These are phyloP conservation scores for Xerophyta viscosa DNA, from an alignment of 106 monocot genomes.

Conservation along the genomic window DNA sequence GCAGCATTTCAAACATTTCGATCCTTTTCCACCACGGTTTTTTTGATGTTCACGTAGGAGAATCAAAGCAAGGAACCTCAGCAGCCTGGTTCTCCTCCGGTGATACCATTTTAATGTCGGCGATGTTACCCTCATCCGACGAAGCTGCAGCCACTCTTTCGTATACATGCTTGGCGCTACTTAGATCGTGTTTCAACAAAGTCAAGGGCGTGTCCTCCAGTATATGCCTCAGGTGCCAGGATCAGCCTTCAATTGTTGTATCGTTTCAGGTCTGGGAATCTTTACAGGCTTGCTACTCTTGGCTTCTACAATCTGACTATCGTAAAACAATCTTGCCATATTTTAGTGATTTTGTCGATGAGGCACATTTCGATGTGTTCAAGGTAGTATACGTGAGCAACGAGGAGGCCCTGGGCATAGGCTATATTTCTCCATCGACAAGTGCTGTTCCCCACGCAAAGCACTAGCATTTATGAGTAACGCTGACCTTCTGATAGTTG, in stretches of 20 bases:
- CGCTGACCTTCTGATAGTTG: too few species aligned
- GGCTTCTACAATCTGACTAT: constrained; percentile 20
- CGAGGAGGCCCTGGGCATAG: constrained; percentile 15
- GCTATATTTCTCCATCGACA: neutral
- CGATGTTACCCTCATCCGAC: constrained; percentile 4
- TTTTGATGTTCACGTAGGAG: constrained; percentile 16
- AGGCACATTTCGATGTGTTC: constrained; percentile 24
- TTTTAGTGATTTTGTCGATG: constrained; percentile 9
- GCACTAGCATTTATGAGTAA: too few species aligned
- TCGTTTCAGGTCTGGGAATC: constrained; percentile 29
- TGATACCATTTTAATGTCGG: constrained; percentile 13
- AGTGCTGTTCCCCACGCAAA: too few species aligned
- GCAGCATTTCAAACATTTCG: constrained; percentile 12
- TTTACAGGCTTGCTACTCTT: constrained; percentile 25
- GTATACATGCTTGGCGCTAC: constrained; percentile 20
- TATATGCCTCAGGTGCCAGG: constrained; percentile 16
- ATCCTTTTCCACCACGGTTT: constrained; percentile 26
- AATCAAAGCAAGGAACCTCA: constrained; percentile 17
- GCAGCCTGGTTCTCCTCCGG: constrained; percentile 16
- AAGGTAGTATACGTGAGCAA: constrained; percentile 26
- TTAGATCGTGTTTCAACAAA: constrained; percentile 8
- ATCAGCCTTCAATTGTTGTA: constrained; percentile 16
- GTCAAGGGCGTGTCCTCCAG: constrained; percentile 7
- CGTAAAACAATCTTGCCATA: constrained; percentile 7
- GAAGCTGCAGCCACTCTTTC: constrained; percentile 6